Conservation (phyloP, 2,329 filamentous ascomycete species). For the Xylaria sp. region DNA sequence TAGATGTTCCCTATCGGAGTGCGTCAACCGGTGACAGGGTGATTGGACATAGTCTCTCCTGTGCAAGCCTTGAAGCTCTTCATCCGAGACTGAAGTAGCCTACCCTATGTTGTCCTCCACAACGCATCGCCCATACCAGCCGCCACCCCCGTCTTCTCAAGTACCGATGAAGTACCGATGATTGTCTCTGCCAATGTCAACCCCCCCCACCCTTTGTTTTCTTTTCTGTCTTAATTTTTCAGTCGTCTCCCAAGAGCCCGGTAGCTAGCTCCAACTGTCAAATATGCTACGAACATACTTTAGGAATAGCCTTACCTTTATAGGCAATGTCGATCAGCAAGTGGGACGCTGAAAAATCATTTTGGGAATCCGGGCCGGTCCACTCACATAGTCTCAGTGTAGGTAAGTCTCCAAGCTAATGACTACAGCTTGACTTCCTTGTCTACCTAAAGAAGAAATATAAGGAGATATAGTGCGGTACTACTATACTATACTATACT, state of each 20-base stretch:
- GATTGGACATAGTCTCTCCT: slow-evolving; percentile 1
- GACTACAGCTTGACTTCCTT: not conserved
- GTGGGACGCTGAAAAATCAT: slow-evolving; percentile 37
- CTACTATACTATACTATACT: slow-evolving; percentile 3
- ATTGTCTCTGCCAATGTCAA: not conserved
- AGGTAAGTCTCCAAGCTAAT: slow-evolving; percentile 16
- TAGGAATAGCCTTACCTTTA: slow-evolving; percentile 17
- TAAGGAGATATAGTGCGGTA: slow-evolving; percentile 7
- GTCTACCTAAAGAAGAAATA: slow-evolving; percentile 21
- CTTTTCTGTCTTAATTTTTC: not conserved
- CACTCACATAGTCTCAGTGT: slow-evolving; percentile 19
- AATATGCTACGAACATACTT: not conserved
- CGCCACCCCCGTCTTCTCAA: not conserved
- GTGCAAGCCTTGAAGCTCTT: not conserved
- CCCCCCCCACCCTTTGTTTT: not conserved
- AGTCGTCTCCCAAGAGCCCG: slow-evolving; percentile 17
- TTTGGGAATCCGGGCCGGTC: slow-evolving; percentile 1
- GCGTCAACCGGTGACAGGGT: slow-evolving; percentile 3
- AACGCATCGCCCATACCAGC: not conserved
- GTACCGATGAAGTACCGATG: not conserved
- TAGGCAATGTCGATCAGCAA: slow-evolving; percentile 26
- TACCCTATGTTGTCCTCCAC: not conserved
- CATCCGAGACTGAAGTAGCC: not conserved
- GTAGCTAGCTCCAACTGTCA: slow-evolving; percentile 18
- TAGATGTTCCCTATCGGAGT: not conserved